Conservation (phyloP, 495 filamentous ascomycete genomes). For the Penicillium flavigenum region DNA sequence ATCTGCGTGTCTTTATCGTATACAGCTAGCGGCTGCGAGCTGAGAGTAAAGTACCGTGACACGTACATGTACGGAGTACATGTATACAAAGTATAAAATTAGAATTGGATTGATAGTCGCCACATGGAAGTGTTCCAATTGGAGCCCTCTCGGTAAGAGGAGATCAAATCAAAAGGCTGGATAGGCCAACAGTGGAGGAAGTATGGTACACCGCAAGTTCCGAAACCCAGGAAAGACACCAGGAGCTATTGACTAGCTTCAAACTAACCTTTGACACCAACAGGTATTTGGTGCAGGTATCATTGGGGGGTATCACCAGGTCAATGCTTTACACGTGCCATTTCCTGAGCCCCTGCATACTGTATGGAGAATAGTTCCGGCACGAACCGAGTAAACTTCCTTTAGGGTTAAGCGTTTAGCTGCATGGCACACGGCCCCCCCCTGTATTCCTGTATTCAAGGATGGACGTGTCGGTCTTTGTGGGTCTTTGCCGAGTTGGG, state of each 20-base stretch:
- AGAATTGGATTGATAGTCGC: neutral
- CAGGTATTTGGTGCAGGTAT: neutral
- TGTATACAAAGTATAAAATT: neutral
- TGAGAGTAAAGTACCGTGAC: neutral
- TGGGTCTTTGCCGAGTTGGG: neutral
- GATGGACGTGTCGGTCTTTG: neutral
- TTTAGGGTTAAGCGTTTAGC: conserved; percentile 9
- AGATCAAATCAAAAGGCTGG: neutral
- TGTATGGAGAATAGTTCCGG: conserved; percentile 7
- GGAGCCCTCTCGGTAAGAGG: neutral
- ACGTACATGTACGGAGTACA: neutral
- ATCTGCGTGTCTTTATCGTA: neutral
- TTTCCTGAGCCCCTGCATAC: conserved; percentile 5
- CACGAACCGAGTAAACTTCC: conserved; percentile 6
- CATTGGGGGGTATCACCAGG: neutral
- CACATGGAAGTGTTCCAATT: neutral
- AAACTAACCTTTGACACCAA: neutral
- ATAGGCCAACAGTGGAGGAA: neutral
- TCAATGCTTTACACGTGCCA: conserved; percentile 4
- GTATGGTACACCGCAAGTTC: neutral
- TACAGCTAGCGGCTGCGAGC: too few relatives aligned
- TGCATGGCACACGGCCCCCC: neutral
- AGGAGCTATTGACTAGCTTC: neutral
- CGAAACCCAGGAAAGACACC: neutral
- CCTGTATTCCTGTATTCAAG: neutral